A percentile compares a stretch with the other conserved stretches of the same genome.
Conservation (phyloP, 805 yeast genomes). For the Isabelozyma pseudorhagii region DNA sequence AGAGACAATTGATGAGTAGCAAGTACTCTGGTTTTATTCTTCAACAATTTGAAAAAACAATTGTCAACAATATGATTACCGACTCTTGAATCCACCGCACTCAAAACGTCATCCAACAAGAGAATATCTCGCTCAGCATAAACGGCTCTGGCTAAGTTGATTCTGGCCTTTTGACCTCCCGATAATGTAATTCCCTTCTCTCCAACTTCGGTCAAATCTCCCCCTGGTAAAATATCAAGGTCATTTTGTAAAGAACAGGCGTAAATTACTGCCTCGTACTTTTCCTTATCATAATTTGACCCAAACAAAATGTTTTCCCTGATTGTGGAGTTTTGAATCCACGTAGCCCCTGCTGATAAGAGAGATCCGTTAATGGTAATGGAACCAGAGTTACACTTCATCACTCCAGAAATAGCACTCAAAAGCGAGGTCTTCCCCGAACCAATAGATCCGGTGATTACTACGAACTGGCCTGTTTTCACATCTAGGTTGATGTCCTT, state of each 20-base stretch:
- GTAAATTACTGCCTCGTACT: conserved; percentile 52
- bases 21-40: conserved; percentile 61
- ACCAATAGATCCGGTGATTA: conserved; percentile 79
- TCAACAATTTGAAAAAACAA: conserved; percentile 60
- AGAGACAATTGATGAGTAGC: conserved; percentile 84
- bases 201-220: conserved; percentile 78
- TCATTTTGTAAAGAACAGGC: conserved; percentile 71
- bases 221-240: conserved; percentile 64
- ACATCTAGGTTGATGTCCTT: conserved; percentile 50
- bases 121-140: conserved; percentile 67
- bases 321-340: conserved; percentile 77
- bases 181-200: conserved; percentile 82
- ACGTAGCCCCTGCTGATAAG: background rate
- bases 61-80: conserved; percentile 74
- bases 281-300: conserved; percentile 43
- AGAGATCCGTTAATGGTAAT: conserved; percentile 49
- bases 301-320: conserved; percentile 76
- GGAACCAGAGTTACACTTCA: conserved; percentile 54
- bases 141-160: conserved; percentile 75
- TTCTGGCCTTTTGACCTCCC: conserved; percentile 89
- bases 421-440: conserved; percentile 77
- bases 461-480: conserved; percentile 65
- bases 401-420: conserved; percentile 68
- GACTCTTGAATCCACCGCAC: conserved; percentile 86
- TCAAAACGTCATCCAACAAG: conserved; percentile 72